These are phyloP conservation scores for Fusarium camptoceras DNA, from an alignment of 2,329 filamentous ascomycete species.

Conservation along the genomic window DNA sequence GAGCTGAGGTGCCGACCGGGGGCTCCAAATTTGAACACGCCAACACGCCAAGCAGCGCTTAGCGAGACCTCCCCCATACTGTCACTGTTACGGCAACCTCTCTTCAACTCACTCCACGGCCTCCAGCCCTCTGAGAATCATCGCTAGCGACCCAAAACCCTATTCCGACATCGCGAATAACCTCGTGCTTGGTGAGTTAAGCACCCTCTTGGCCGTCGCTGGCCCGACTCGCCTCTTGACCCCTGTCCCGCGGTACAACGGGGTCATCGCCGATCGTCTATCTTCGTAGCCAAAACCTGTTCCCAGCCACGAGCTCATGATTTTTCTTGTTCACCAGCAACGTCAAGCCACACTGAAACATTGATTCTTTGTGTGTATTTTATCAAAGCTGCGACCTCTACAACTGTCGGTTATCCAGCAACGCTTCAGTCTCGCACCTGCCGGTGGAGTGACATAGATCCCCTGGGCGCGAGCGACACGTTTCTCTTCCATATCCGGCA, in stretches of 20 bases:
- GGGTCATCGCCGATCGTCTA: constrained; percentile 35
- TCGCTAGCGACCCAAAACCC: constrained; percentile 42
- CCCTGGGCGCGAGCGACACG: constrained; percentile 38
- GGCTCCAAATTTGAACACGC: constrained; percentile 48
- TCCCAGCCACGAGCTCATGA: constrained; percentile 40
- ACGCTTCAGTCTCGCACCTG: constrained; percentile 7
- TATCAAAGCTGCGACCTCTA: constrained; percentile 5
- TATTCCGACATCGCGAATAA: constrained; percentile 45
- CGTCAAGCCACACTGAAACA: constrained; percentile 19
- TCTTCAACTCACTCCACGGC: constrained; percentile 47
- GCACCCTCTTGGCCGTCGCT: constrained; percentile 33
- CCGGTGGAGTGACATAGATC: constrained; percentile 40
- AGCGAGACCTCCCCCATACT: constrained; percentile 47
- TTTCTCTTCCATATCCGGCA: constrained; percentile 36
- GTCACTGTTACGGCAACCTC: constrained; percentile 46
- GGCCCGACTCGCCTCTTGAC: constrained; percentile 31
- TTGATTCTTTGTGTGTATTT: constrained; percentile 24
- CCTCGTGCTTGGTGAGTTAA: constrained; percentile 44
- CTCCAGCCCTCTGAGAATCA: constrained; percentile 38
- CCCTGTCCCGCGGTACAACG: constrained; percentile 15
- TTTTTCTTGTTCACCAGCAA: constrained; percentile 37
- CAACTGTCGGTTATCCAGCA: constrained; percentile 11
- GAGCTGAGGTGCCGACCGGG: constrained; percentile 38
- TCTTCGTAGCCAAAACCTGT: constrained; percentile 39
- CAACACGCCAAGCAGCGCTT: constrained; percentile 51